Base-by-base conservation (phyloP, 2,329 filamentous ascomycete species). In the Fusarium odoratissimum region DNA sequence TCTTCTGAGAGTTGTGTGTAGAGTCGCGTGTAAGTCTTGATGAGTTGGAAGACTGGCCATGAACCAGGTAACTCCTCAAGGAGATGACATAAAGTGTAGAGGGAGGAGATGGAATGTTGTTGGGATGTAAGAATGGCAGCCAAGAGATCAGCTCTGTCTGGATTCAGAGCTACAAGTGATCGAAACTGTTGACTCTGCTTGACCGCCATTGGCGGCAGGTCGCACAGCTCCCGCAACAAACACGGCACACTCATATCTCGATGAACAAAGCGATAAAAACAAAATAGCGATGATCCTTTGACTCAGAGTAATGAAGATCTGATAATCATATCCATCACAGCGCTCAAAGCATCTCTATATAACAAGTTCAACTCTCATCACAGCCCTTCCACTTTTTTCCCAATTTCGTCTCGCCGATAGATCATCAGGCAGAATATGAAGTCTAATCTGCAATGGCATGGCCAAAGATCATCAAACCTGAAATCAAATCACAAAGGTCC, bases 41-140 rank as follows among this genome's bases (percentile, higher is more conserved):
- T 48, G 7, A 67, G 64, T 12, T 64, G 25, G 9, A 67, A 67
- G 0, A 60, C 44, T 8, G 52, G 64, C 64, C 64, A 67, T n/a
- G 17, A 17, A 12, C 44, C 38, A 12, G 61, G 10, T 0, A 60
- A 14, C 1, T 67, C 28, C 3, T 40, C 16, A 7, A 67, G 31
- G 3, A 67, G 10, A 60, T 10, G n/a, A 6, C n/a, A 33, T 3
- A 67, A 11, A 5, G 49, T 31, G 1, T 21, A 21, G 3, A 67
- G 62, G 16, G 51, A 41, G 2, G 31, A 41, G 10, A 25, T 37
- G 0, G 33, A 49, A 9, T 33, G 9, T 4, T 31, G 1, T 8
- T 40, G 7, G 5, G 38, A 3, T 0, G 25, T 21, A 8, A 23
- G 37, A n/a, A 67, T n/a, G 3, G 44, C 23, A n/a, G 38, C 28